A percentile compares a stretch with the other conserved stretches of the same genome.
These are phyloP conservation scores for Lactarius trivialis DNA, from an alignment of 768 basidiomycete genomes.

Conservation along the genomic window DNA sequence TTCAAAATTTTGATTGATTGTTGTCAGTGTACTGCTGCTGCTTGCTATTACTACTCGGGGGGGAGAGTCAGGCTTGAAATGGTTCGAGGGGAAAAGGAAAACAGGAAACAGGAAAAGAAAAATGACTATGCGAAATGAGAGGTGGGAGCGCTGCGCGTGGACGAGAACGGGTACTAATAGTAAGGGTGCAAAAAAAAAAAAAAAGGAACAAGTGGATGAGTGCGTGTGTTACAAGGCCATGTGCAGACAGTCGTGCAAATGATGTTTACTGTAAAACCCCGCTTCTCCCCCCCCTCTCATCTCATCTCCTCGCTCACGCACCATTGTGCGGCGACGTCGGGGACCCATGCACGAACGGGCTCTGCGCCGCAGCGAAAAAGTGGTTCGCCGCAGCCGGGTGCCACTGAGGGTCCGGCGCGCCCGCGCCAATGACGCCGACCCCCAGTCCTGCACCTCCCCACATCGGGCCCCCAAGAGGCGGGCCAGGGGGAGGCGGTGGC, in stretches of 20 bases:
- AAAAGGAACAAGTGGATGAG: background rate
- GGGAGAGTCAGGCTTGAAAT: slow-evolving; percentile 4
- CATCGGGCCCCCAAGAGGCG: slow-evolving; percentile 10
- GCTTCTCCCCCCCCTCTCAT: background rate
- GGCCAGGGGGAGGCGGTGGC: slow-evolving; percentile 13
- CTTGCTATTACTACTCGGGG: slow-evolving; percentile 14
- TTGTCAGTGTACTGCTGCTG: slow-evolving; percentile 12
- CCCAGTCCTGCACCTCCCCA: slow-evolving; percentile 18
- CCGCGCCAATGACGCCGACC: slow-evolving; percentile 6
- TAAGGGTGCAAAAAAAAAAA: background rate
- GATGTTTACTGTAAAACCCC: background rate
- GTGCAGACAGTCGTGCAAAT: slow-evolving; percentile 7
- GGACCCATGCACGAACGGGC: slow-evolving; percentile 22
- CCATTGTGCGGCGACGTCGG: slow-evolving; percentile 24
- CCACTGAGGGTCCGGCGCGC: slow-evolving; percentile 16
- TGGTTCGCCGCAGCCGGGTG: slow-evolving; percentile 16
- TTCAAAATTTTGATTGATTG: slow-evolving; percentile 12
- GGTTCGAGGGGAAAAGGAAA: background rate
- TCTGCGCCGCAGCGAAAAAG: slow-evolving; percentile 21
- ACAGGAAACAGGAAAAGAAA: background rate
- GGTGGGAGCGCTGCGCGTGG: background rate
- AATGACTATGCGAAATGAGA: background rate
- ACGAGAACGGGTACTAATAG: background rate
- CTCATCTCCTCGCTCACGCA: background rate
- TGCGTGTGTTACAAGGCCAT: slow-evolving; percentile 13